These are phyloP conservation scores for Fusarium subtropicale DNA, from an alignment of 2,329 filamentous ascomycete species.

Conservation along the genomic window DNA sequence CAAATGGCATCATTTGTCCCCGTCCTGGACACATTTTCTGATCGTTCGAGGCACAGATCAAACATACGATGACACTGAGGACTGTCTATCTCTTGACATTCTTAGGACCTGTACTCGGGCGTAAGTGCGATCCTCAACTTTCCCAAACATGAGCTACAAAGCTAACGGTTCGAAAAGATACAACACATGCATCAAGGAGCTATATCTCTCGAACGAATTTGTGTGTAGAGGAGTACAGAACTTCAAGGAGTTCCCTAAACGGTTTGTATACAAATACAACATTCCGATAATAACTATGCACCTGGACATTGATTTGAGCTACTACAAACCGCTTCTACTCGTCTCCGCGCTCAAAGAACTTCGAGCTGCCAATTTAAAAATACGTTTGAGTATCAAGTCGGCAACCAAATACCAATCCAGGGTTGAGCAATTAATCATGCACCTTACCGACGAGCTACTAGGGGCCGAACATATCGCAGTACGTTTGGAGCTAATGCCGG, in stretches of 20 bases:
- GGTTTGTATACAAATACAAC: neutral
- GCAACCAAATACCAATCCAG: neutral
- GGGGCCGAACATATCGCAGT: neutral
- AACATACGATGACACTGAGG: neutral
- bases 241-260: neutral
- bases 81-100: neutral
- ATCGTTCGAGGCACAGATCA: neutral
- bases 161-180: neutral
- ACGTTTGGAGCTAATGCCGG: neutral
- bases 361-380: neutral
- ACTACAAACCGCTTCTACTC: neutral
- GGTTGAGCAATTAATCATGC: neutral
- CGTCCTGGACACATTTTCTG: neutral
- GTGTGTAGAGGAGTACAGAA: neutral
- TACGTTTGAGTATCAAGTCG: neutral
- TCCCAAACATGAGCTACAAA: neutral
- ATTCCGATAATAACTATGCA: neutral
- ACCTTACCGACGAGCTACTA: neutral
- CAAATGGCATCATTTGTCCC: neutral
- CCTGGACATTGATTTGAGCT: neutral
- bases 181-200: neutral
- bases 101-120: neutral
- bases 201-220: neutral
- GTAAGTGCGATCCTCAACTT: neutral
- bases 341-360: neutral